Evolutionary conservation across 2,329 filamentous ascomycete species (phyloP), one percentile per base, ranked within the genome.

Genomic region (Periconia sp.): DNA sequence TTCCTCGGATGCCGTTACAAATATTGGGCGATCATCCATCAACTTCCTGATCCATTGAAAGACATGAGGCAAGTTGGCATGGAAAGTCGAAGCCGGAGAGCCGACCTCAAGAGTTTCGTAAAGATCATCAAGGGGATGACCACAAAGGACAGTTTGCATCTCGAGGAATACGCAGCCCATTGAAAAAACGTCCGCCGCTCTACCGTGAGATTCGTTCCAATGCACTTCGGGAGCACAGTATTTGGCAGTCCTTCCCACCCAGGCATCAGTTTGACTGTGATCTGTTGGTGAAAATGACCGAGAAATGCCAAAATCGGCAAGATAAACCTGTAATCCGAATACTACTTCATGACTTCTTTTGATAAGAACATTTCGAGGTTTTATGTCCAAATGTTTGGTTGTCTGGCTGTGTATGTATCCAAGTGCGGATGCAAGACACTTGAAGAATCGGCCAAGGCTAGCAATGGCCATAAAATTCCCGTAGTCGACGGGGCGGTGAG

Each of bases 301-400:
- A 15, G 47, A 50, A 18, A 50, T 50, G 20, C 47, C 47, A 19
- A 50, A 50, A 31, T 50, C 47, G 8, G 47, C 41, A 7, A 50
- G 35, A 31, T 27, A 50, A 10, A 50, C n/a, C 13, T 50, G 47
- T 10, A 31, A 48, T 15, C 23, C 18, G 14, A 33, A 15, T 2
- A 33, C n/a, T 37, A 18, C 27, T 5, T 18, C 27, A 3, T 8
- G 17, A n/a, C 23, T 23, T 5, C 17, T 5, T 43, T 18, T 19
- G 41, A 64, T 54, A 10, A 64, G 52, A 7, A 64, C 20, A 23
- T 63, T 64, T 19, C 55, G 40, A 1, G 61, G 61, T 23, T 64
- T 61, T 49, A 64, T 60, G 33, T 63, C 60, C 56, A 58, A 56
- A 49, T 64, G 61, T 27, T 60, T 62, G 11, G 58, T 51, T 6